Conservation (phyloP, 306 rosid species). For the Casuarina glauca region DNA sequence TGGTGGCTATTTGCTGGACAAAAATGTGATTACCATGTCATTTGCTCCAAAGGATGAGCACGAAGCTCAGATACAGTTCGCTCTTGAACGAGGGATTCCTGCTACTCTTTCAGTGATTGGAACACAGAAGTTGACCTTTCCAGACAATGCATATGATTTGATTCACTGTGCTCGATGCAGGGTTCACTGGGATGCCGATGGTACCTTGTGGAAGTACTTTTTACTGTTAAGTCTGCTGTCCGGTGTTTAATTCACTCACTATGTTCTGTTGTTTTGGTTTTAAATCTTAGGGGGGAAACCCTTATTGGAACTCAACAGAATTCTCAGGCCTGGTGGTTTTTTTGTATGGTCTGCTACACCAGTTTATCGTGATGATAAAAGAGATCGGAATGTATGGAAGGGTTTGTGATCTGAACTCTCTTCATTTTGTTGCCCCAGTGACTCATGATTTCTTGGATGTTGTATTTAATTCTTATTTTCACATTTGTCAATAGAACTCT, state of each 20-base stretch:
- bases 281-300: conserved; percentile 76
- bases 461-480: background rate
- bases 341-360: conserved; percentile 98
- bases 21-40: conserved; percentile 83
- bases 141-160: conserved; percentile 76
- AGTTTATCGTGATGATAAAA: conserved; percentile 70
- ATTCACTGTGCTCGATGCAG: conserved; percentile 97
- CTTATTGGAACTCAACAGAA: conserved; percentile 80
- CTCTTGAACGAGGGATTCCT: conserved; percentile 97
- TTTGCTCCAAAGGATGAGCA: conserved; percentile 99
- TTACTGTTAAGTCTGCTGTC: conserved; percentile 12
- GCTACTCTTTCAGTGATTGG: conserved; percentile 94
- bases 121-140: conserved; percentile 79
- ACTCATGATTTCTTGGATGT: background rate
- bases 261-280: conserved; percentile 23
- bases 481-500: background rate
- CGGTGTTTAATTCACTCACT: background rate
- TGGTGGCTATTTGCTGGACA: conserved; percentile 84
- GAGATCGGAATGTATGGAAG: conserved; percentile 74
- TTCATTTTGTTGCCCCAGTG: background rate
- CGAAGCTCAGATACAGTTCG: conserved; percentile 99
- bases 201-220: conserved; percentile 37
- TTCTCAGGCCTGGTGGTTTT: conserved; percentile 93
- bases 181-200: conserved; percentile 98
- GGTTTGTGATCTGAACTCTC: conserved; percentile 49